Base-by-base conservation (phyloP, 768 basidiomycete genomes). In the Cystofilobasidium macerans region DNA sequence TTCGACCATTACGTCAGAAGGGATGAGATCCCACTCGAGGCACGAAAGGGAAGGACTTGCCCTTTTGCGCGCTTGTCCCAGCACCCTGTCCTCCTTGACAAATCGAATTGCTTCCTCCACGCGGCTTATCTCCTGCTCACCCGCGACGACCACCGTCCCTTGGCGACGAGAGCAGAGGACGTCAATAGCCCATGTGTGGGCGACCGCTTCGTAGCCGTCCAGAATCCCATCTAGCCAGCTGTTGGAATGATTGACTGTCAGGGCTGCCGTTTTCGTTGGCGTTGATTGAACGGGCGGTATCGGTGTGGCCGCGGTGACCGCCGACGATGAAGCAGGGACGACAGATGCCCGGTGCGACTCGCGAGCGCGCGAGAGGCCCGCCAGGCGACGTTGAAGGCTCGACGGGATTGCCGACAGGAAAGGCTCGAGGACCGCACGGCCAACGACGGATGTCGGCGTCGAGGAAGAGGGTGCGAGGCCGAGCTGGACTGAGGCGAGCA, bases 401-500 rank as follows among this genome's bases (percentile, higher is more conserved):
- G 54, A 38, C 47, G 63, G 38, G 38, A 69, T 26, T 30, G 58
- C 26, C 35, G 32, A 42, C 38, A 57, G 48, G 62, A 68, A 43
- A n/a, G 62, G 36, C 32, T 20, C 45, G 26, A 65, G 30, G 45
- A 66, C 28, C 32, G 57, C 13, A 67, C 57, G 22, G 67, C 47
- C 53, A n/a, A n/a, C n/a, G n/a, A n/a, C n/a, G n/a, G n/a, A n/a
- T n/a, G n/a, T n/a, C n/a, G n/a, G n/a, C n/a, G n/a, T n/a, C n/a
- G n/a, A n/a, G n/a, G n/a, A n/a, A n/a, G 62, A 13, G 20, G 61
- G 58, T 42, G 69, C 65, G 26, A 57, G 24, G 60, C 70, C 64
- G 62, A 73, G 70, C 38, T 60, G 35, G 60, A 70, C 57, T 51
- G 71, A 58, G 38, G 74, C 70, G 38, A 72, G 47, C 38, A 73